Evolutionary conservation across 164 flowering plant species (phyloP), one percentile per base, ranked within the genome.

Genomic region (Taxillus chinensis): DNA sequence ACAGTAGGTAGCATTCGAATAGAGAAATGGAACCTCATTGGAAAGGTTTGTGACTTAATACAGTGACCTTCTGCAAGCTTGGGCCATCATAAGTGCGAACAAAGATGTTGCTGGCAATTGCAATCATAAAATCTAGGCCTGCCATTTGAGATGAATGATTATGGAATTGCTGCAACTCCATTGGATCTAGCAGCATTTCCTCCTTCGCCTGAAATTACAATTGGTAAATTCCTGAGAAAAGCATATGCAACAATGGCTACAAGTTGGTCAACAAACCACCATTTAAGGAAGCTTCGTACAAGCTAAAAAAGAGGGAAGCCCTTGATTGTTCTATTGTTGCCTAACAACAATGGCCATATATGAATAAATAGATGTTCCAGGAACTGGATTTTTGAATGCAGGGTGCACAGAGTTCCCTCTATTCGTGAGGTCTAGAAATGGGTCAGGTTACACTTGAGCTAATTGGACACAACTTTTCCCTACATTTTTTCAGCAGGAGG

Each of bases 121-220:
- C 87, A 50, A 91, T 97, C 78, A 87, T 79, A 59, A 86, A 95
- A 78, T 95, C 97, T 40, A 95, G 75, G 38, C 97, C 96, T 45
- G 99, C 97, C 99, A 95, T 95, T 75, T 95, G 99, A 70, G 99
- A 95, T 38, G 97, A 89, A 74, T 95, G 97, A 50, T 87, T 89
- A 69, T 81, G 90, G 64, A 95, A 95, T 45, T 79, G 85, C 63
- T 72, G 71, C 64, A 90, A 70, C 57, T 90, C 93, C 38, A 61
- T 74, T 12, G 96, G 80, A 73, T 74, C 84, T 43, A 95, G 79
- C 75, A 91, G 72, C 80, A 69, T 86, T 60, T 95, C 97, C 78
- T 95, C 91, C 66, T 82, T 91, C 41, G 85, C 85, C 99, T 95
- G 80, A 62, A 76, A 63, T 57, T 50, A 45, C 5, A 15, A 59